These are phyloP conservation scores for Neofusicoccum kwambonambiense DNA, from an alignment of 2,329 filamentous ascomycete genomes.

Conservation along the genomic window DNA sequence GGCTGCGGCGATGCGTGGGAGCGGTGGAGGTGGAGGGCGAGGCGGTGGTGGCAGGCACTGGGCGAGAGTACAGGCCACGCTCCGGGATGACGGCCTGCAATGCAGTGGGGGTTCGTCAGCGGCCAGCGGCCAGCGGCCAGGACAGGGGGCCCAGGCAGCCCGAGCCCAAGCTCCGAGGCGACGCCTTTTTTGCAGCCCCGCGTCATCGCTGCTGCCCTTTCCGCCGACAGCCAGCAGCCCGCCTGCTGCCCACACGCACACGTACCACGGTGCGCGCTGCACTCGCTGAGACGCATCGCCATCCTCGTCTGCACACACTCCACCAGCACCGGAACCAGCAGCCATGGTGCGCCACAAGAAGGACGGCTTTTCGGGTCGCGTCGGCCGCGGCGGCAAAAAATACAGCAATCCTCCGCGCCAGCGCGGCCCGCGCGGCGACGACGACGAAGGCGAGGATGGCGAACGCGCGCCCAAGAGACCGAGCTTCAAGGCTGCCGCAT, in stretches of 20 bases:
- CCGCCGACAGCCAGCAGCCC: background rate
- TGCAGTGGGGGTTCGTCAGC: conserved; percentile 11
- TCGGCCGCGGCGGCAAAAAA: conserved; percentile 60
- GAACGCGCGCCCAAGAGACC: conserved; percentile 26
- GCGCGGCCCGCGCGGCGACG: conserved; percentile 51
- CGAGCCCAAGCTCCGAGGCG: background rate
- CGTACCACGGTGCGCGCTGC: background rate
- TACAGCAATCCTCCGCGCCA: conserved; percentile 59
- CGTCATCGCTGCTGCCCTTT: background rate
- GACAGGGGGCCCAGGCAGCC: background rate
- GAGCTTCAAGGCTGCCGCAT: conserved; percentile 88
- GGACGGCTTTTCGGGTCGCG: conserved; percentile 66
- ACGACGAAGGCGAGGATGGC: conserved; percentile 40
- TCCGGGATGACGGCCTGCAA: conserved; percentile 15
- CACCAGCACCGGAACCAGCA: background rate
- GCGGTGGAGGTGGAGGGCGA: background rate
- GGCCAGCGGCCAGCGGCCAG: background rate
- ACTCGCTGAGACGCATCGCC: too few relatives aligned
- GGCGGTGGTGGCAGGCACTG: conserved; percentile 5
- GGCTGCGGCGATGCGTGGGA: background rate
- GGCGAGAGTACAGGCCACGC: conserved; percentile 14
- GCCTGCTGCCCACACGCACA: background rate
- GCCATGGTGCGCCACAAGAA: conserved; percentile 95
- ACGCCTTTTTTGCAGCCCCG: background rate
- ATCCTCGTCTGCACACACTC: background rate